Base-by-base conservation (phyloP, 768 basidiomycete species). In the Gyrodon lividus region DNA sequence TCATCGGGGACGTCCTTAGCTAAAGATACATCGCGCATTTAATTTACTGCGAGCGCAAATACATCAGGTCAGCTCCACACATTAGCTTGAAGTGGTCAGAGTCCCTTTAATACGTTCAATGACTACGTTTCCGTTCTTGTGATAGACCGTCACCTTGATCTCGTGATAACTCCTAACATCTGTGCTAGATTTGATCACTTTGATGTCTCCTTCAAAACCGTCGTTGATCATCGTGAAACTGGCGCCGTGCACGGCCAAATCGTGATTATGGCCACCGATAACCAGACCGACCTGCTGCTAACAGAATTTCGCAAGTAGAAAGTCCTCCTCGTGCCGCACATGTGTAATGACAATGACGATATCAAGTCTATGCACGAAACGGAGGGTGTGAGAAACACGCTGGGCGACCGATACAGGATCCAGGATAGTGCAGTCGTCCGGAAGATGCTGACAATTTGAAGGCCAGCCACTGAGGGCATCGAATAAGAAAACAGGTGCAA, bases 401-500 rank as follows among this genome's bases (percentile, higher is more conserved):
- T 22, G 38, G 19, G 55, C 52, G 46, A 50, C 58, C n/a, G 51
- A 47, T 19, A 55, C 51, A 33, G 48, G 53, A 39, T 52, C 43
- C n/a, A 47, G 24, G 42, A 46, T 39, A 14, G 20, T 42, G 13
- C 39, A 43, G 39, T 59, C 52, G 40, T 35, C 26, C 3, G 52
- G 43, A 40, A 59, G 48, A 41, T 24, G 45, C 38, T 54, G 54
- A 31, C 35, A 51, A 14, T 50, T 53, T 7, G 57, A 54, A 16
- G 41, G 31, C 38, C 47, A 30, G 46, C 39, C 39, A 2, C 44
- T 55, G 44, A n/a, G 28, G 39, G 3, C 12, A 13, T 19, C n/a
- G 10, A 34, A 46, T 10, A 54, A 47, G n/a, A 39, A 22, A 46
- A 6, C 4, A 12, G 17, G 2, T 5, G 37, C 28, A 20, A 35